Base-by-base conservation (phyloP, 768 basidiomycete genomes). In the Rossbeevera mucosa region DNA sequence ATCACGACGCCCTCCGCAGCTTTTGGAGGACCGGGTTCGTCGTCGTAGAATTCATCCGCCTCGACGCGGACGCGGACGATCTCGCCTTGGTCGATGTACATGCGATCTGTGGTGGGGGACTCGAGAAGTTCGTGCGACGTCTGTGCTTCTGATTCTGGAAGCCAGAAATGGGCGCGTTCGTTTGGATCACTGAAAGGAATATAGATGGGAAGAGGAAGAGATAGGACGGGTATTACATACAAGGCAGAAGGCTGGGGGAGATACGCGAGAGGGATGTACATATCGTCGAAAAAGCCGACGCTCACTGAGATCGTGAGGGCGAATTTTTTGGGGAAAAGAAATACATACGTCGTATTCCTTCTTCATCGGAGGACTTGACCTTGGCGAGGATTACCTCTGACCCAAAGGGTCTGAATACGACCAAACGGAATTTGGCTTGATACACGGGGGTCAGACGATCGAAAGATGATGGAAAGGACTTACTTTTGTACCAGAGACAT, bases 401-500 rank as follows among this genome's bases (percentile, higher is more conserved):
- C 1, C 81, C 72, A 64, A 96, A 96, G 0, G 95, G 94, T 59
- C 93, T 77, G 66, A 96, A 97, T 3, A 97, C 83, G 48, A 94
- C 85, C 67, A 99, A 71, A 33, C 94, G 77, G 67, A 98, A 96
- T 9, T 88, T 80, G 7, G 88, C 95, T 98, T 60, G 20, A 36
- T 8, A 44, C 12, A 44, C 6, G 13, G 0, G 38, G 6, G 44
- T 63, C 50, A 63, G 52, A 36, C 36, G 42, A 36, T 31, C 11
- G 12, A 44, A 25, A 46, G 49, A 43, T 2, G 9, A 41, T 3
- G 20, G 13, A 13, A 38, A 43, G 55, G 47, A 94, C 94, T 82
- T 78, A 94, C 94, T 82, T 78, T 89, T 92, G 66, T 98, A 94
- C 87, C 94, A 98, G 63, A 95, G 73, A 64, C 85, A 85, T 0